phyloP scores from a whole-genome alignment of 1,284 basidiomycete genomes.

The Butyriboletus appendiculatus region DNA sequence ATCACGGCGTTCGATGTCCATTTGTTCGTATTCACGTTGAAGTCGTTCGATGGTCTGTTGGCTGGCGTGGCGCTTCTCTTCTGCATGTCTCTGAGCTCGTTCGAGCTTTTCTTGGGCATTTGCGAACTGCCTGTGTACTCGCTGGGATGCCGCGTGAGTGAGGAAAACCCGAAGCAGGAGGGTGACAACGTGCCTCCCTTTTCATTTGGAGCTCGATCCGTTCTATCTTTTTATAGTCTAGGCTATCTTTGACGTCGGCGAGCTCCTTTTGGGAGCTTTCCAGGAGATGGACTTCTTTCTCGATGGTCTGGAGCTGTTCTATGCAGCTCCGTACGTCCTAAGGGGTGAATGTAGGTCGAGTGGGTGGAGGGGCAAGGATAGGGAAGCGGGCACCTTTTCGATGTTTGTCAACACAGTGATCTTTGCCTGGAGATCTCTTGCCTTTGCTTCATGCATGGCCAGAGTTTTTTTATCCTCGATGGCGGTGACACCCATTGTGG shows the following conservation, averaged over 20 bases:
- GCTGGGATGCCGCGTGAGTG: slow-evolving; percentile 43
- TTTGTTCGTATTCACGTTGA: slow-evolving; percentile 74
- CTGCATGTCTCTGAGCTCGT: slow-evolving; percentile 70
- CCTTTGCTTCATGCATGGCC: slow-evolving; percentile 64
- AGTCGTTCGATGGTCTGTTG: slow-evolving; percentile 70
- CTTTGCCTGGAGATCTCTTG: slow-evolving; percentile 75
- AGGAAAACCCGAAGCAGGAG: not conserved
- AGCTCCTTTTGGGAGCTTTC: slow-evolving; percentile 65
- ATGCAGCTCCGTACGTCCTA: slow-evolving; percentile 69
- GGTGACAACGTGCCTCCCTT: slow-evolving; percentile 53
- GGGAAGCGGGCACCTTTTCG: slow-evolving; percentile 56
- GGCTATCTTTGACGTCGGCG: slow-evolving; percentile 59
- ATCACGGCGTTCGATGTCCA: slow-evolving; percentile 70
- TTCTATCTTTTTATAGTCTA: slow-evolving; percentile 73
- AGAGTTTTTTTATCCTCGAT: slow-evolving; percentile 64
- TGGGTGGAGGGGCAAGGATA: not conserved
- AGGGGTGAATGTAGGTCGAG: not conserved
- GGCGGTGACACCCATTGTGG: slow-evolving; percentile 63
- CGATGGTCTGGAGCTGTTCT: slow-evolving; percentile 70
- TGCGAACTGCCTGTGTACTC: slow-evolving; percentile 69
- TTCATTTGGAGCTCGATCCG: slow-evolving; percentile 64
- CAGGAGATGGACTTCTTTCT: slow-evolving; percentile 65
- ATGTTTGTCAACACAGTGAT: slow-evolving; percentile 68
- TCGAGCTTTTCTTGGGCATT: slow-evolving; percentile 80
- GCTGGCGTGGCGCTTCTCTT: slow-evolving; percentile 70